Conservation (phyloP, 2,329 filamentous ascomycete genomes). For the Lizonia empirigonia region DNA sequence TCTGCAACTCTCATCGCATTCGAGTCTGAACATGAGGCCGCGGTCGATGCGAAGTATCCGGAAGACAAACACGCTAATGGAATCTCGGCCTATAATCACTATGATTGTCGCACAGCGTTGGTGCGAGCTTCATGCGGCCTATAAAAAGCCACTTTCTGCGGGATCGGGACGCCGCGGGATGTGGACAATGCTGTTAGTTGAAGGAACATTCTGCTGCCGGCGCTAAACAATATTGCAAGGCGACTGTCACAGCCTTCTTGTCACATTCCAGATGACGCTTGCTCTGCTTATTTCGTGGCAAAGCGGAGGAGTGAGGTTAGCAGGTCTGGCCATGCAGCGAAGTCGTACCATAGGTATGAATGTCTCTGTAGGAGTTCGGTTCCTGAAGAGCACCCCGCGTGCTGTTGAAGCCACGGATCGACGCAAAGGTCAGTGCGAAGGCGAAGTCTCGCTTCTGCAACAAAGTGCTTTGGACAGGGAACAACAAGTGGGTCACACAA, state of each 20-base stretch:
- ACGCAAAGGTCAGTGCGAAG: neutral
- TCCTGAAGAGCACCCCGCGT: neutral
- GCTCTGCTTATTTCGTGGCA: neutral
- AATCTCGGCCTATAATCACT: neutral
- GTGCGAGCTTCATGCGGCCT: constrained; percentile 12
- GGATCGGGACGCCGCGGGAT: constrained; percentile 10
- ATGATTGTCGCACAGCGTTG: constrained; percentile 10
- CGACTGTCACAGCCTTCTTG: neutral
- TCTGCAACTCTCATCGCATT: constrained; percentile 11
- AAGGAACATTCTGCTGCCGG: constrained; percentile 5
- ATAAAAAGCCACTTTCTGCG: constrained; percentile 9
- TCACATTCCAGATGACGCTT: too few relatives aligned
- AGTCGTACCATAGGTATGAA: neutral
- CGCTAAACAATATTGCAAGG: neutral
- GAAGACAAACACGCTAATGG: constrained; percentile 3
- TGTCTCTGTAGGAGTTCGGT: neutral
- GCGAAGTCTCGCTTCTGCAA: neutral
- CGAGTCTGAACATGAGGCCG: constrained; percentile 1
- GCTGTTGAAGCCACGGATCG: neutral
- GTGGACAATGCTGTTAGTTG: constrained; percentile 4
- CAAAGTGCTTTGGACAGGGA: too few relatives aligned
- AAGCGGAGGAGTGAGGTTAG: neutral
- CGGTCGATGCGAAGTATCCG: constrained; percentile 1
- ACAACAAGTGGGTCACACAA: too few relatives aligned
- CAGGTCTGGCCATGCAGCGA: neutral